Evolutionary conservation across 2,329 filamentous ascomycete genomes (phyloP).

Genomic region (Chrysoporthe austroafricana): DNA sequence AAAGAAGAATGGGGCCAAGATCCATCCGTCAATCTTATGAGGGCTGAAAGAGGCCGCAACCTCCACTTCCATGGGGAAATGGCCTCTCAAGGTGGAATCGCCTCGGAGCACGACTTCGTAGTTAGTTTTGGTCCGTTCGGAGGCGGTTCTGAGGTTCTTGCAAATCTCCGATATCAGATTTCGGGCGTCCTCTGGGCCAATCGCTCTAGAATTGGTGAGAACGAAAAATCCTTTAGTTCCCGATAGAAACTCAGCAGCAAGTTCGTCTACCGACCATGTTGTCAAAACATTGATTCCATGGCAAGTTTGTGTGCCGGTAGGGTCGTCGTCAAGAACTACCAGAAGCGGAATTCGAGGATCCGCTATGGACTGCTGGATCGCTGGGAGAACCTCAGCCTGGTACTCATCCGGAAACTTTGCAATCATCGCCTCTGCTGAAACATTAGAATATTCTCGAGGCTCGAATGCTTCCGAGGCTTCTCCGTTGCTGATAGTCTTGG

Average conservation of each 20-base stretch:
- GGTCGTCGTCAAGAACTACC: constrained; percentile 57
- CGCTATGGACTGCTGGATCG: neutral
- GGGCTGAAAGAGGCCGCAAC: no score
- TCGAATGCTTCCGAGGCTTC: no score
- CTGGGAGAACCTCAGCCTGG: neutral
- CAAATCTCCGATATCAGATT: constrained; percentile 38
- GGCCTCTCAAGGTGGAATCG: constrained; percentile 60
- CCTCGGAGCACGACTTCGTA: constrained; percentile 61
- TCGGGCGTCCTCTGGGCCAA: constrained; percentile 53
- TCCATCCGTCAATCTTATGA: constrained; percentile 40
- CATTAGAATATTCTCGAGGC: no score
- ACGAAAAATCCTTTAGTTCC: constrained; percentile 60
- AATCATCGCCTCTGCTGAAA: neutral
- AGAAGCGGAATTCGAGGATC: constrained; percentile 35
- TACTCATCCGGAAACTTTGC: neutral
- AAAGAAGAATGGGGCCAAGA: constrained; percentile 62
- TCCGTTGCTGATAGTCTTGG: no score
- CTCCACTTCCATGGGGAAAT: constrained; percentile 60
- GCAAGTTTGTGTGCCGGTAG: constrained; percentile 64
- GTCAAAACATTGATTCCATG: constrained; percentile 60
- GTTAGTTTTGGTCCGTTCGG: constrained; percentile 36
- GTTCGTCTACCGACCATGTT: constrained; percentile 44
- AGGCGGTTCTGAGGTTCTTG: constrained; percentile 50
- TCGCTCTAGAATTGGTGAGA: constrained; percentile 61
- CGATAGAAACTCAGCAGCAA: constrained; percentile 43